Evolutionary conservation across 2,329 filamentous ascomycete species (phyloP), one percentile per base, ranked within the genome.

Genomic region (Phyllosticta citrichinensis): DNA sequence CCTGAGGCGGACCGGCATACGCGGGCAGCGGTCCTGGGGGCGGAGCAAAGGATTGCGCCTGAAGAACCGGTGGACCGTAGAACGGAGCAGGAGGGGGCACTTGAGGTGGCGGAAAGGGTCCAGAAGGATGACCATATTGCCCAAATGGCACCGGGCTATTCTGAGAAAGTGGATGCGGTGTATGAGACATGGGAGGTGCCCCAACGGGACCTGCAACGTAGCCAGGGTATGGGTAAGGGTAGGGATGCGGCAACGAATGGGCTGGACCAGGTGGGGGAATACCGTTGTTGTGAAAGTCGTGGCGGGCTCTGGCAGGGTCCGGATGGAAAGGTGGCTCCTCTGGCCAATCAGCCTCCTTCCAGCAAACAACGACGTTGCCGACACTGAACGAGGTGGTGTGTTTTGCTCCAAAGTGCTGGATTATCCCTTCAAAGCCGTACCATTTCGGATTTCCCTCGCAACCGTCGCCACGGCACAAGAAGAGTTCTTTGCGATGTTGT

Each of bases 341-440:
- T 52, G 89, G 89, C 90, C 89, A 95, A 70, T 91, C 87, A 2
- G 88, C 83, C 70, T 86, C 76, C 69, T 76, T 84, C 90, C 89
- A 95, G 68, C 87, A 80, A 17, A 93, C 87, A 52, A 91, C 83
- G 55, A 88, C 77, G 66, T 83, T 90, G 56, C 88, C 89, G 61
- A 81, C 73, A 70, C 87, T 91, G 62, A 93, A 83, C 14, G 78
- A 74, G 61, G 73, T 83, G 52, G 88, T 91, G 70, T 94, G 90
- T 71, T 93, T 94, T 51, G 88, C 88, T 62, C 88, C 88, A 69
- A 86, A 93, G 71, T 95, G 90, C 69, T 94, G 89, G 54, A 93
- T 82, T 27, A 93, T 83, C 9, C 86, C 86, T 73, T 93, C 88
- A 64, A 94, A 88, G 0, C 85, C 86, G 67, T 89, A 93, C 61